phyloP scores from a whole-genome alignment of 176 grass and related monocot species.

The Oryza glumipatula region DNA sequence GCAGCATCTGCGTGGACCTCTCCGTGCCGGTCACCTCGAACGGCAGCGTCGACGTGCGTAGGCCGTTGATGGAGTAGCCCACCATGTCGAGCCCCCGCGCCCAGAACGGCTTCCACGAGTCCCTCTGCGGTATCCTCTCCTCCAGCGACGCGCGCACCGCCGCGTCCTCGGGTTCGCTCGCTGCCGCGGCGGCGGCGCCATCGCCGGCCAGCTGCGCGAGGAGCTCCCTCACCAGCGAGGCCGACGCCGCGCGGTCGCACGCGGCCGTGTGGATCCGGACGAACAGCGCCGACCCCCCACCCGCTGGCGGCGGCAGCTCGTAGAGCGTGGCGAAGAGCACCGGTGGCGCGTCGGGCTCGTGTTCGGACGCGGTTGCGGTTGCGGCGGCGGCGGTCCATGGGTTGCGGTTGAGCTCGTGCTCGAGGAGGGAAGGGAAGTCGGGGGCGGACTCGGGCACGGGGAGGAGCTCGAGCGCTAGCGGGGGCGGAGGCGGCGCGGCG shows the following conservation, averaged over 20 bases:
- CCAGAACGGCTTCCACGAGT: constrained; percentile 90
- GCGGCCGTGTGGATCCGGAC: constrained; percentile 75
- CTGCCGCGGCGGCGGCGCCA: neutral
- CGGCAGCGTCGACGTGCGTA: constrained; percentile 66
- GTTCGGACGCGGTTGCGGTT: neutral
- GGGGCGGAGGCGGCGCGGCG: neutral
- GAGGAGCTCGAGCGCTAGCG: constrained; percentile 27
- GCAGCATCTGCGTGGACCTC: constrained; percentile 62
- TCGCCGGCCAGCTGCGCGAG: constrained; percentile 45
- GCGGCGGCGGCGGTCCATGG: constrained; percentile 50
- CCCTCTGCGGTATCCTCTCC: constrained; percentile 68
- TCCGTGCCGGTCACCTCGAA: constrained; percentile 60
- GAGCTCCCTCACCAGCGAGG: constrained; percentile 58
- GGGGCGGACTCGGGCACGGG: neutral
- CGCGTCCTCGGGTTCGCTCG: constrained; percentile 24
- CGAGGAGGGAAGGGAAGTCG: constrained; percentile 66
- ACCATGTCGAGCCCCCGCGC: constrained; percentile 78
- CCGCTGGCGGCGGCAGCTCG: constrained; percentile 33
- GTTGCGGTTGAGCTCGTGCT: constrained; percentile 85
- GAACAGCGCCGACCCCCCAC: constrained; percentile 47
- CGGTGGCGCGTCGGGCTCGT: constrained; percentile 24
- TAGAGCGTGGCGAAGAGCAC: constrained; percentile 71
- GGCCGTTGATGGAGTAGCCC: constrained; percentile 88
- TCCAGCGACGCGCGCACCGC: constrained; percentile 57
- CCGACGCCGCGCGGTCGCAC: constrained; percentile 65